Evolutionary conservation across 208 protist genomes (phyloP), one percentile per base, ranked within the genome.

Genomic region (Acanthamoeba lenticulata): DNA sequence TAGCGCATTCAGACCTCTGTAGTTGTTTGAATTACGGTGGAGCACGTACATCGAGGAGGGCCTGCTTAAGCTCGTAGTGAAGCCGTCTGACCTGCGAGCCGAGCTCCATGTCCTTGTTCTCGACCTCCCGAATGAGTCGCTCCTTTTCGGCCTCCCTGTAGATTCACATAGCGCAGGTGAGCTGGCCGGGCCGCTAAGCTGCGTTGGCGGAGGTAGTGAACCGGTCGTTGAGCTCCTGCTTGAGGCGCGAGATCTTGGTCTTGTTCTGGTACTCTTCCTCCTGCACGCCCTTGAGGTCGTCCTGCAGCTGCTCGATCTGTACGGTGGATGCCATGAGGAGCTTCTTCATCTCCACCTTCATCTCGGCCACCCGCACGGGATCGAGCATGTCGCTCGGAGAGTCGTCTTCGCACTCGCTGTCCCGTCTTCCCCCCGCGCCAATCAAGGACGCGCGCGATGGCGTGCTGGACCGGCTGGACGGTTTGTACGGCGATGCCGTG

Each of bases 251-350:
- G 2, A 90, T 90, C 83, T 90, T 90, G 3, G 15, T 32, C 40
- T 40, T 42, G 45, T 55, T 45, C n/a, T 85, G 74, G 21, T 90
- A 36, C 52, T 90, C 83, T 49, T 90, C 55, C 34, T 90, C 74
- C 55, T 85, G 74, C 21, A 55, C 93, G n/a, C 47, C 93, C 21
- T 44, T 27, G 17, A 94, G 67, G 24, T 85, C 74, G 27, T 94
- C 69, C 93, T 90, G n/a, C 47, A 94, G 93, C 93, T 65, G 32
- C 55, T 94, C 93, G 79, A 92, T 94, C 29, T 90, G 60, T 0
- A 77, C 45, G 42, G 44, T 57, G 6, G 62, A 86, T 19, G 44
- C 45, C 65, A 62, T 69, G 45, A 65, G 57, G 45, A 92, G 55
- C 85, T 93, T 62, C 55, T 93, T 55, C 72, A 95, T 79, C 60